Evolutionary conservation across 208 protist species (phyloP).

Genomic region (Leishmania gerbilli): DNA sequence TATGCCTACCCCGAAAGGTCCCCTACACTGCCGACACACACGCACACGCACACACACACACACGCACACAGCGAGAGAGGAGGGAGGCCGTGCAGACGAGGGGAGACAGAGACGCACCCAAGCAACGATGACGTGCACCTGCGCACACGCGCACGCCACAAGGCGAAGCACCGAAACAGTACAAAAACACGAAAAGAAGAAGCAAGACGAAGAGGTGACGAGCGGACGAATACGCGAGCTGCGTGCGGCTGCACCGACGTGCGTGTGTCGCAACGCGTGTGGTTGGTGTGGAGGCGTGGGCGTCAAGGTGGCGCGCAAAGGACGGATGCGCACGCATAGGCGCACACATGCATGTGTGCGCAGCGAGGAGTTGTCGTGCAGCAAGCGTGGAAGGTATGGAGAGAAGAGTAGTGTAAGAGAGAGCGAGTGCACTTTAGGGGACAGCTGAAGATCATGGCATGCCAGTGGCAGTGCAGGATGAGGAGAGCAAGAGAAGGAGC

Average conservation of each 20-base stretch:
- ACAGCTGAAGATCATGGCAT: background rate
- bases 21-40: background rate
- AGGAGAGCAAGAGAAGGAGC: background rate
- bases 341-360: background rate
- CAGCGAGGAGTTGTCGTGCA: background rate
- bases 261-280: background rate
- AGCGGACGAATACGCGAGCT: background rate
- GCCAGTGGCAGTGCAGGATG: background rate
- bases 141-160: background rate
- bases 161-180: background rate
- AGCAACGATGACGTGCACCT: too few relatives aligned
- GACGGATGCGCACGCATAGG: background rate
- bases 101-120: background rate
- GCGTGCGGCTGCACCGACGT: background rate
- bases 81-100: too few relatives aligned
- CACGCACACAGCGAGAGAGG: too few relatives aligned
- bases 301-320: background rate
- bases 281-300: background rate
- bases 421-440: background rate
- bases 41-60: background rate
- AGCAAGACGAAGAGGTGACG: slow-evolving; percentile 8
- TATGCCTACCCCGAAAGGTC: too few relatives aligned
- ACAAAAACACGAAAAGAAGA: background rate
- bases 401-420: background rate
- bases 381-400: background rate